Percentiles rank a stretch among this genome's conserved stretches.
These are phyloP conservation scores for Basipetospora chlamydospora DNA, from an alignment of 2,329 filamentous ascomycete species.

Conservation along the genomic window DNA sequence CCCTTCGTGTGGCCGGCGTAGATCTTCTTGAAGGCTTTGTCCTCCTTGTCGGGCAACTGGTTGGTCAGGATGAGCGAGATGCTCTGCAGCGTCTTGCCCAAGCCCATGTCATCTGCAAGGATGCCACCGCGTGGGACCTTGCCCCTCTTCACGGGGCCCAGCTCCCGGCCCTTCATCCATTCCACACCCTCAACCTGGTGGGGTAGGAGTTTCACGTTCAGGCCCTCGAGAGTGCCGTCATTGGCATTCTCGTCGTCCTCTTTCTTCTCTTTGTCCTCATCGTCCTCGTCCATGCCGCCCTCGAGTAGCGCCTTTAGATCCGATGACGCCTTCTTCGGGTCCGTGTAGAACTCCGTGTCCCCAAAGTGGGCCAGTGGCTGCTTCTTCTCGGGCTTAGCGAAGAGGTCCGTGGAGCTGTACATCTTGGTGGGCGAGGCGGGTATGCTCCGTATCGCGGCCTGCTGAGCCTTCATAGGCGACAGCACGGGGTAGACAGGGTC, in stretches of 20 bases:
- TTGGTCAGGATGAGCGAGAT: slow-evolving; percentile 80
- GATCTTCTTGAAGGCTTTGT: slow-evolving; percentile 51
- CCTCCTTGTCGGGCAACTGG: slow-evolving; percentile 46
- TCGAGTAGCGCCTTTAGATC: slow-evolving; percentile 74
- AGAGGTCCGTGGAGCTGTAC: slow-evolving; percentile 6
- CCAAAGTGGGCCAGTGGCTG: slow-evolving; percentile 11
- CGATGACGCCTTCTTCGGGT: slow-evolving; percentile 55
- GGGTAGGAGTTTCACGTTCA: slow-evolving; percentile 77
- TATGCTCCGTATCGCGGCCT: slow-evolving; percentile 25
- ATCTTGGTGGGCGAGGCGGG: background rate
- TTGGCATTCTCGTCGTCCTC: background rate
- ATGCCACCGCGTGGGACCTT: slow-evolving; percentile 82
- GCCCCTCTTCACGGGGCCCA: slow-evolving; percentile 69
- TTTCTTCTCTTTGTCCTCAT: slow-evolving; percentile 35
- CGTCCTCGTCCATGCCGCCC: slow-evolving; percentile 63
- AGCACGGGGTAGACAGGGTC: slow-evolving; percentile 24
- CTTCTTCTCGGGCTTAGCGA: slow-evolving; percentile 5
- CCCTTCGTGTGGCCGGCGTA: slow-evolving; percentile 56
- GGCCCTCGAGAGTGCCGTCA: slow-evolving; percentile 48
- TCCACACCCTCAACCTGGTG: slow-evolving; percentile 88
- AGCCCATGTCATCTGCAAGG: slow-evolving; percentile 90
- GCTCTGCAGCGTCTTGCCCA: slow-evolving; percentile 92
- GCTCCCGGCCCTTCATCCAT: slow-evolving; percentile 92
- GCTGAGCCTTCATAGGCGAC: slow-evolving; percentile 32
- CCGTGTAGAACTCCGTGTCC: slow-evolving; percentile 49